phyloP scores from a whole-genome alignment of 1,284 basidiomycete species.

The Schizopora paradoxa region DNA sequence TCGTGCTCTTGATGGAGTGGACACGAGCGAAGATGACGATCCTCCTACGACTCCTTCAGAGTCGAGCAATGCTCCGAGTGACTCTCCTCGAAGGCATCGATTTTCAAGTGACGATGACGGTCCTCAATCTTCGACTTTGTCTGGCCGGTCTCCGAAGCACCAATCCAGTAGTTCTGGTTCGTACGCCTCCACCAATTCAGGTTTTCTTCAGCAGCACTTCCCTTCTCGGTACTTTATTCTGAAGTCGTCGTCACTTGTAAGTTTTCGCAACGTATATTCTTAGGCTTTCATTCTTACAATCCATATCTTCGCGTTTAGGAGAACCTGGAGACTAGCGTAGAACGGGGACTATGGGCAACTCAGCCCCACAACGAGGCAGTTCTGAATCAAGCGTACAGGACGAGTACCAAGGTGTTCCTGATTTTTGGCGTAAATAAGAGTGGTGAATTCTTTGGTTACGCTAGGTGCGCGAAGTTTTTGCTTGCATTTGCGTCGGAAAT shows the following conservation, averaged over 20 bases:
- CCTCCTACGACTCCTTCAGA: conserved; percentile 21
- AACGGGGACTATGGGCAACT: conserved; percentile 84
- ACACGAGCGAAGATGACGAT: conserved; percentile 16
- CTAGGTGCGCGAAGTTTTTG: conserved; percentile 45
- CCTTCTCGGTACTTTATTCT: conserved; percentile 89
- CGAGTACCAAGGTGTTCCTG: conserved; percentile 79
- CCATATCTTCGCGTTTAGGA: conserved; percentile 38
- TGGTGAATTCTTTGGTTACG: conserved; percentile 87
- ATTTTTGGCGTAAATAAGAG: conserved; percentile 93
- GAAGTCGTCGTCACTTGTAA: conserved; percentile 79
- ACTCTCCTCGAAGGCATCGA: conserved; percentile 24
- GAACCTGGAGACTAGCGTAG: conserved; percentile 83
- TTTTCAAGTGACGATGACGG: conserved; percentile 18
- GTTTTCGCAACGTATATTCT: conserved; percentile 18
- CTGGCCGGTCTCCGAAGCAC: conserved; percentile 21
- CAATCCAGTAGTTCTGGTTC: conserved; percentile 65
- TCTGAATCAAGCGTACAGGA: conserved; percentile 87
- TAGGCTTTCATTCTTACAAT: neutral
- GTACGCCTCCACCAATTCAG: conserved; percentile 66
- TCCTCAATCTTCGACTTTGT: conserved; percentile 20
- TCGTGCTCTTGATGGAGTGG: conserved; percentile 13
- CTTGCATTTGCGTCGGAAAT: neutral
- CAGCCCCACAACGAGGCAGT: conserved; percentile 90
- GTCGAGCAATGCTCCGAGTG: conserved; percentile 20
- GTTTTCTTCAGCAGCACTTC: conserved; percentile 70